These are phyloP conservation scores for Leucocoprinus birnbaumii DNA, from an alignment of 768 basidiomycete genomes.

Conservation along the genomic window DNA sequence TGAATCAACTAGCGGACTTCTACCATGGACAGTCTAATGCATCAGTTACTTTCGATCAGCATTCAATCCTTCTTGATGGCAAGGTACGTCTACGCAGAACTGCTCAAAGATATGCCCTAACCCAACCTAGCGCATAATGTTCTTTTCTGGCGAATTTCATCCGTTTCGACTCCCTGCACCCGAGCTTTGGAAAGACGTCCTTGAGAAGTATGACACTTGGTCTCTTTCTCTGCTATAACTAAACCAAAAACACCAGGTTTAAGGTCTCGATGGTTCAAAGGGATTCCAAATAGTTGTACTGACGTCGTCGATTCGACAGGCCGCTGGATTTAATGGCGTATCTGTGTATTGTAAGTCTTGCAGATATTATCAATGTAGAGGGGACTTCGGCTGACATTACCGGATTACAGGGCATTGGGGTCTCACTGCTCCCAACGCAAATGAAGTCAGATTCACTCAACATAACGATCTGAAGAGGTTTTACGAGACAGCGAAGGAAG, in stretches of 20 bases:
- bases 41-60: slow-evolving; percentile 32
- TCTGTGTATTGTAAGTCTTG: slow-evolving; percentile 51
- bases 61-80: slow-evolving; percentile 31
- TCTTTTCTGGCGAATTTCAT: slow-evolving; percentile 69
- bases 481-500: slow-evolving; percentile 56
- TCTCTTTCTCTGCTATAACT: neutral
- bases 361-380: slow-evolving; percentile 31
- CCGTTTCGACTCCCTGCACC: slow-evolving; percentile 66
- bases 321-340: slow-evolving; percentile 63
- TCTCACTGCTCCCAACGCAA: slow-evolving; percentile 56
- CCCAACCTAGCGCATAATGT: slow-evolving; percentile 37
- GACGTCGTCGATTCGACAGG: slow-evolving; percentile 25
- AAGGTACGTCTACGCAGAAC: slow-evolving; percentile 18
- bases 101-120: no score
- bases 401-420: slow-evolving; percentile 57
- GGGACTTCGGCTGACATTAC: slow-evolving; percentile 4
- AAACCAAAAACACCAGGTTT: neutral
- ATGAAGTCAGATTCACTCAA: slow-evolving; percentile 53
- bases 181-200: slow-evolving; percentile 63
- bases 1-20: slow-evolving; percentile 16
- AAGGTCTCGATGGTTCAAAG: neutral
- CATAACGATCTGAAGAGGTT: slow-evolving; percentile 59
- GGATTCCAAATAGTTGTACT: neutral
- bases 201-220: slow-evolving; percentile 42
- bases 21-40: slow-evolving; percentile 26